Percentiles rank a stretch among this genome's conserved stretches.
Evolutionary conservation across 306 rosid species (phyloP).

Genomic region (Herpetospermum pedunculosum): DNA sequence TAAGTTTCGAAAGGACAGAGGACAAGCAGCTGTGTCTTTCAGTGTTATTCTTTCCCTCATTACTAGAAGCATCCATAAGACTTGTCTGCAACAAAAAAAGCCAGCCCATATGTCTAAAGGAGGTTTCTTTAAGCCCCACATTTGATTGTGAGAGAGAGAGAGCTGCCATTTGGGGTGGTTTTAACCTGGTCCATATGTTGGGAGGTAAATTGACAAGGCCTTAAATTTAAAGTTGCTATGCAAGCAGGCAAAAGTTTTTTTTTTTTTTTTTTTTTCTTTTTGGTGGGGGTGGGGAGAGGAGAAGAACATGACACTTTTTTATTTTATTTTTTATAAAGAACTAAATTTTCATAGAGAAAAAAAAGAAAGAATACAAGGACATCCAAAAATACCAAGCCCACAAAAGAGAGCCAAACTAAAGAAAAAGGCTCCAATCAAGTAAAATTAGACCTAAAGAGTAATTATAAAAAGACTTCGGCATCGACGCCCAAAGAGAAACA

Average conservation of each 20-base stretch:
- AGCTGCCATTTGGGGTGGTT: background rate
- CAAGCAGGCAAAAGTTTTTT: background rate
- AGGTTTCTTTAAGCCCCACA: constrained; percentile 4
- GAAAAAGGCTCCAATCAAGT: too few species aligned
- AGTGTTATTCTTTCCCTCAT: constrained; percentile 2
- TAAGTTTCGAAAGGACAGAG: background rate
- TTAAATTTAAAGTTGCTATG: background rate
- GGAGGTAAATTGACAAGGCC: constrained; percentile 7
- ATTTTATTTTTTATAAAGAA: too few species aligned
- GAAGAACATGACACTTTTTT: background rate
- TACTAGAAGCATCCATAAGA: background rate
- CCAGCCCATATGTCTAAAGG: constrained; percentile 8
- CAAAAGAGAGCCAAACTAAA: too few species aligned
- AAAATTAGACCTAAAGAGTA: too few species aligned
- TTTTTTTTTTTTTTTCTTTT: background rate
- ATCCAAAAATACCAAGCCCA: too few species aligned
- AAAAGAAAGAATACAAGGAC: too few species aligned
- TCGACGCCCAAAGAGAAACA: too few species aligned
- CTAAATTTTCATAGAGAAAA: too few species aligned
- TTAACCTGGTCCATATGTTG: constrained; percentile 1
- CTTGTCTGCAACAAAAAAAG: background rate
- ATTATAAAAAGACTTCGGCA: too few species aligned
- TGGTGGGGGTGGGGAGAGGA: background rate
- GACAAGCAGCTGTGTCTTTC: background rate
- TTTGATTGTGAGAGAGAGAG: background rate